phyloP scores from a whole-genome alignment of 495 filamentous ascomycete species.

The Cercophora sp. region DNA sequence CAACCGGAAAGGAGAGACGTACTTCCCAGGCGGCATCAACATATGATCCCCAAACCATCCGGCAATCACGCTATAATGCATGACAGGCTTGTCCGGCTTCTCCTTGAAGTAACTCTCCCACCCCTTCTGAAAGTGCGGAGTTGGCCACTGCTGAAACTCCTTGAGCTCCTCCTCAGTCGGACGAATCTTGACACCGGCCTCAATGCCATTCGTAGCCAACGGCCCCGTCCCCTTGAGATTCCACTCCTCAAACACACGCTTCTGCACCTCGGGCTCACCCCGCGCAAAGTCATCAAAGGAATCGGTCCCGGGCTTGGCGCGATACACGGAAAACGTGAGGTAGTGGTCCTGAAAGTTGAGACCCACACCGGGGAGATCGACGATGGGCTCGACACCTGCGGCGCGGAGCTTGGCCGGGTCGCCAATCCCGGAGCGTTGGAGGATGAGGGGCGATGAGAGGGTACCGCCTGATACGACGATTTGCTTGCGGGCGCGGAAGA shows the following conservation, averaged over 20 bases:
- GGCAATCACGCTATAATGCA: conserved; percentile 72
- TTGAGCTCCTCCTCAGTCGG: conserved; percentile 66
- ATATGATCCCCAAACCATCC: conserved; percentile 69
- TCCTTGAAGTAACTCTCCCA: conserved; percentile 83
- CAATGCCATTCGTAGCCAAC: conserved; percentile 79
- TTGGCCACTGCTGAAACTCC: conserved; percentile 62
- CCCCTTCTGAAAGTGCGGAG: conserved; percentile 61
- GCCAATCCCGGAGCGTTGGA: conserved; percentile 68
- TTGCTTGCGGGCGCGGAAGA: conserved; percentile 70
- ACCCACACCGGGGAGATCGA: conserved; percentile 78
- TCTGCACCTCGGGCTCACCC: conserved; percentile 66
- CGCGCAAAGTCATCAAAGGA: conserved; percentile 78
- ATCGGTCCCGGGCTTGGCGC: conserved; percentile 74
- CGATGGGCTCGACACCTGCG: conserved; percentile 65
- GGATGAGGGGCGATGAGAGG: conserved; percentile 72
- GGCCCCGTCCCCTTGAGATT: conserved; percentile 75
- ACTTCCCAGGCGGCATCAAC: conserved; percentile 65
- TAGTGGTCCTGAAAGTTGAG: conserved; percentile 86
- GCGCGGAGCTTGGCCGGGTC: conserved; percentile 70
- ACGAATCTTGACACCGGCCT: conserved; percentile 76
- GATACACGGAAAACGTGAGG: conserved; percentile 69
- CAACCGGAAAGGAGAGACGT: too few species aligned
- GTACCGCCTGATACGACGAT: conserved; percentile 77
- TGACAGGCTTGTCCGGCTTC: conserved; percentile 82
- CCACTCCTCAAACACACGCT: conserved; percentile 70